These are phyloP conservation scores for Fallopia convolvulus DNA, from an alignment of 148 eudicot species.

Conservation along the genomic window DNA sequence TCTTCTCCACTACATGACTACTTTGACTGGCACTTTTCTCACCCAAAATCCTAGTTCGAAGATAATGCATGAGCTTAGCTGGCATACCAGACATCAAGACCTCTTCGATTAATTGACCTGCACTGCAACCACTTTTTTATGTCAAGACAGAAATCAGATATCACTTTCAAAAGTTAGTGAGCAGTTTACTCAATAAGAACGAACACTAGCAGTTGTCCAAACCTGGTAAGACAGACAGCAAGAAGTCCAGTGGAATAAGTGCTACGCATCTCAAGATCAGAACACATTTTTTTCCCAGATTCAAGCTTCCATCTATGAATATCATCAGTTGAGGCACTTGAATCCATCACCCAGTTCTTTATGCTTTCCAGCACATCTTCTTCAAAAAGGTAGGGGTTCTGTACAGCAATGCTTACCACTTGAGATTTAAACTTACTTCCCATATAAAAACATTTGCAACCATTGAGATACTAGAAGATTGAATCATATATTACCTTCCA, in stretches of 20 bases:
- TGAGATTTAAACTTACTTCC: not conserved
- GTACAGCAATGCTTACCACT: constrained; percentile 16
- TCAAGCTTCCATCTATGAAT: constrained; percentile 40
- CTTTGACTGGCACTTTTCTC: constrained; percentile 46
- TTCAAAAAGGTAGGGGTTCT: constrained; percentile 94
- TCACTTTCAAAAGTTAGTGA: not conserved
- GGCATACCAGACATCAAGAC: constrained; percentile 81
- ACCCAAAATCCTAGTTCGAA: constrained; percentile 65
- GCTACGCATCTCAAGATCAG: constrained; percentile 80
- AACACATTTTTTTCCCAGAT: constrained; percentile 37
- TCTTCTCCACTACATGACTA: constrained; percentile 37
- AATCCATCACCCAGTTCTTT: constrained; percentile 84
- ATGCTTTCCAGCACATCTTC: constrained; percentile 68
- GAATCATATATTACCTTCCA: constrained; percentile 52
- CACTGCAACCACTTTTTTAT: constrained; percentile 36
- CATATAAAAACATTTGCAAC: not conserved
- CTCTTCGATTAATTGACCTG: constrained; percentile 82
- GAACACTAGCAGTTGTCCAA: constrained; percentile 13
- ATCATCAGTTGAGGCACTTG: constrained; percentile 35
- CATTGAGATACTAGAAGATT: not conserved
- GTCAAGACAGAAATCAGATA: not conserved
- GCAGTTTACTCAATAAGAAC: not conserved
- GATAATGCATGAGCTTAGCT: constrained; percentile 85
- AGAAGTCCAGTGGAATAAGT: constrained; percentile 87
- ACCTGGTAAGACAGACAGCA: constrained; percentile 82